Conservation (phyloP, 257 asterid genomes). For the Petunia secreta region DNA sequence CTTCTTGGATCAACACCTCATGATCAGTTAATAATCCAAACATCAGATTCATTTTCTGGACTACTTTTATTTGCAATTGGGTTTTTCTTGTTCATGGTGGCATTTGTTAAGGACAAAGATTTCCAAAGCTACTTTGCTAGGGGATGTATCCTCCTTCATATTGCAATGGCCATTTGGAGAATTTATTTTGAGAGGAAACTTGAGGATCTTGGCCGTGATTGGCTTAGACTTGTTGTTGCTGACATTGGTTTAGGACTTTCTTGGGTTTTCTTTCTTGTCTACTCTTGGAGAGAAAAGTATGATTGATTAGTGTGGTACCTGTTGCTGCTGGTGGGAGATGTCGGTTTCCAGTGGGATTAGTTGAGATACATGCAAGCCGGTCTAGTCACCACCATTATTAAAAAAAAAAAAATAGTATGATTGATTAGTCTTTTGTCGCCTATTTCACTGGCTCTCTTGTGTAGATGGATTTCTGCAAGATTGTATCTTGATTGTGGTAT, state of each 20-base stretch:
- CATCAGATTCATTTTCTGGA: slow-evolving; percentile 93
- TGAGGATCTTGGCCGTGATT: slow-evolving; percentile 83
- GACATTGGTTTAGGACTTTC: slow-evolving; percentile 74
- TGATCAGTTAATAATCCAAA: slow-evolving; percentile 82
- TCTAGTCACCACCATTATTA: too few relatives aligned
- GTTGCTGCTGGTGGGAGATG: too few relatives aligned
- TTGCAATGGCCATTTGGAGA: slow-evolving; percentile 90
- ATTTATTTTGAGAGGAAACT: slow-evolving; percentile 79
- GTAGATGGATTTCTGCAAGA: background rate
- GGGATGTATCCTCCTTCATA: slow-evolving; percentile 83
- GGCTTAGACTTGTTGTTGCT: slow-evolving; percentile 81
- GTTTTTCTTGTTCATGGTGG: slow-evolving; percentile 86
- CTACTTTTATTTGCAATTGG: slow-evolving; percentile 78
- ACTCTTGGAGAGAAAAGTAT: slow-evolving; percentile 94
- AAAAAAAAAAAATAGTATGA: background rate
- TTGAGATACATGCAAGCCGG: too few relatives aligned
- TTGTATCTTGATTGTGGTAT: background rate
- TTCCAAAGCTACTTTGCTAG: slow-evolving; percentile 76
- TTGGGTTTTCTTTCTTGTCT: slow-evolving; percentile 82
- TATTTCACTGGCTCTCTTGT: background rate
- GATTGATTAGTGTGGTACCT: slow-evolving; percentile 38
- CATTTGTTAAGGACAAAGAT: slow-evolving; percentile 84
- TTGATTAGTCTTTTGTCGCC: background rate
- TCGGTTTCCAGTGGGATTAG: too few relatives aligned
- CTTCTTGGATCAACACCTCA: slow-evolving; percentile 84